Percentiles rank a stretch among this genome's conserved stretches.
phyloP scores from a whole-genome alignment of 495 filamentous ascomycete species.

The Lindgomyces ingoldianus region DNA sequence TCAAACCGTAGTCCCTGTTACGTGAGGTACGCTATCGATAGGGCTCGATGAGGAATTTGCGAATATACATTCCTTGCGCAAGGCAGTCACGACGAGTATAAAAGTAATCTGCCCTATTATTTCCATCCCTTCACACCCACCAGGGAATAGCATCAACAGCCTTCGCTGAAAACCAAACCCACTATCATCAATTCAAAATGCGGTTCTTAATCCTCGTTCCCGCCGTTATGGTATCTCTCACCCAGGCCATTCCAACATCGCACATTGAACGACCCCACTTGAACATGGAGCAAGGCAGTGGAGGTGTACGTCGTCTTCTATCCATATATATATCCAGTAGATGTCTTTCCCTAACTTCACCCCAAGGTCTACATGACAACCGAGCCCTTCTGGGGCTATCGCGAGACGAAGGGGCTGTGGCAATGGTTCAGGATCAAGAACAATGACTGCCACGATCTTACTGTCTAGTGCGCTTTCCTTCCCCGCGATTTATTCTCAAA shows the following conservation, averaged over 20 bases:
- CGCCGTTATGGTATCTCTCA: background rate
- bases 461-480: background rate
- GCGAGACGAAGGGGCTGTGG: background rate
- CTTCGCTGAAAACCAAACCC: background rate
- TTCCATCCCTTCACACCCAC: too few species aligned
- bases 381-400: slow-evolving; percentile 7
- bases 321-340: too few species aligned
- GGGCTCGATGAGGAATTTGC: background rate
- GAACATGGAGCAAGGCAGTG: background rate
- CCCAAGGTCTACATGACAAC: slow-evolving; percentile 8
- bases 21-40: too few species aligned
- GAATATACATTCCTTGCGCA: background rate
- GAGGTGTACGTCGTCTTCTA: too few species aligned
- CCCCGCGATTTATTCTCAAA: too few species aligned
- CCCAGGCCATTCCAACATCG: background rate
- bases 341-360: background rate
- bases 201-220: background rate
- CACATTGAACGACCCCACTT: background rate
- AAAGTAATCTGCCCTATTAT: background rate
- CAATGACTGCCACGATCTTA: background rate
- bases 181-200: background rate
- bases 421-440: background rate
- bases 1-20: too few species aligned
- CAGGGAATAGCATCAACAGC: too few species aligned
- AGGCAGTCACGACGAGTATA: background rate